A percentile compares a stretch with the other conserved stretches of the same genome.
These are phyloP conservation scores for Coniferiporia sulphurascens DNA, from an alignment of 1,284 basidiomycete species.

Conservation along the genomic window DNA sequence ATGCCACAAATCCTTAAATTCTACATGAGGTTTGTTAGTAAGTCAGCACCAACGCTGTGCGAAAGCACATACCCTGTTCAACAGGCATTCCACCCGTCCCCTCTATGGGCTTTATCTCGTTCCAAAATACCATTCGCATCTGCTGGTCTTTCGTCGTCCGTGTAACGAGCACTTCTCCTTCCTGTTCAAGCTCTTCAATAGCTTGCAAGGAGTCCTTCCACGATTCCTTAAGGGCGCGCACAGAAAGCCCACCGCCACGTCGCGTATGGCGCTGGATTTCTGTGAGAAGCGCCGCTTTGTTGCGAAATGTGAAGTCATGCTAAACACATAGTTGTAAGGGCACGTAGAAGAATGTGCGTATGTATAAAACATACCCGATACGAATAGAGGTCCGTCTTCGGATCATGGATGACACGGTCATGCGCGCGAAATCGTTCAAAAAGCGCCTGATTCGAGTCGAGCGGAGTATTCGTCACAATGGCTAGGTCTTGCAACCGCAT, in stretches of 20 bases:
- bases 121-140: conserved; percentile 87
- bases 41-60: not conserved
- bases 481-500: conserved; percentile 84
- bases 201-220: conserved; percentile 83
- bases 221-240: conserved; percentile 80
- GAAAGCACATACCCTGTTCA: conserved; percentile 64
- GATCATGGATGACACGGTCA: conserved; percentile 73
- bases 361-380: conserved; percentile 66
- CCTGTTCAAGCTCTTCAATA: conserved; percentile 81
- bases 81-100: conserved; percentile 62
- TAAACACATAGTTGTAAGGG: conserved; percentile 28
- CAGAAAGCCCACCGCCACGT: conserved; percentile 78
- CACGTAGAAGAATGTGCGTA: not conserved
- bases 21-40: conserved; percentile 35
- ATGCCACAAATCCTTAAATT: conserved; percentile 86
- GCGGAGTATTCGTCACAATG: conserved; percentile 68
- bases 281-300: conserved; percentile 74
- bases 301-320: conserved; percentile 86
- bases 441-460: conserved; percentile 68
- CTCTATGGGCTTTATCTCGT: conserved; percentile 76
- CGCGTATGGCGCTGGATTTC: conserved; percentile 78
- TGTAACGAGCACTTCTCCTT: conserved; percentile 83
- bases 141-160: conserved; percentile 80
- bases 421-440: conserved; percentile 78
- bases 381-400: conserved; percentile 79